A percentile compares a stretch with the other conserved stretches of the same genome.
phyloP scores from a whole-genome alignment of 202 grass and related monocot genomes.

The Setaria viridis region DNA sequence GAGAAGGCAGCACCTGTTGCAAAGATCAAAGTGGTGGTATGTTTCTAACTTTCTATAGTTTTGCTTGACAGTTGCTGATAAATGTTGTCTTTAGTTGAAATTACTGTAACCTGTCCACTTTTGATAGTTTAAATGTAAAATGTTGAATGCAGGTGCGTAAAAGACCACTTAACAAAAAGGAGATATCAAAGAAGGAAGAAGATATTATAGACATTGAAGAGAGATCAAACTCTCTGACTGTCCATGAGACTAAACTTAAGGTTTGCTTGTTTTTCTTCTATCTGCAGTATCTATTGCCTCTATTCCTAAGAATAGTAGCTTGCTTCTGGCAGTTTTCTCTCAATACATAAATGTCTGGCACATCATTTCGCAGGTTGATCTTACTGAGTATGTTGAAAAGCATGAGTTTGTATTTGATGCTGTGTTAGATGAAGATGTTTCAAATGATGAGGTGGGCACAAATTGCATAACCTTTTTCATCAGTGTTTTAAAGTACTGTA shows the following conservation, averaged over 20 bases:
- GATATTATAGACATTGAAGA: conserved; percentile 93
- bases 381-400: conserved; percentile 98
- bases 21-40: conserved; percentile 99
- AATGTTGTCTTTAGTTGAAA: conserved; percentile 1
- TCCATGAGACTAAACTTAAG: conserved; percentile 99
- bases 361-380: conserved; percentile 71
- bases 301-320: conserved; percentile 13
- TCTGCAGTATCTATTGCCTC: not conserved
- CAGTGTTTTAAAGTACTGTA: conserved; percentile 26
- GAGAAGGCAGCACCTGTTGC: conserved; percentile 81
- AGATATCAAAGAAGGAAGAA: conserved; percentile 94
- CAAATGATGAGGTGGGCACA: conserved; percentile 83
- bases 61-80: conserved; percentile 30
- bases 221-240: conserved; percentile 78
- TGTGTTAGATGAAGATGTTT: conserved; percentile 96
- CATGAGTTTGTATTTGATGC: conserved; percentile 98
- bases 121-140: conserved; percentile 25
- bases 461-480: not conserved
- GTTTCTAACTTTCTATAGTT: conserved; percentile 34
- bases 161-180: conserved; percentile 97
- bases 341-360: conserved; percentile 23
- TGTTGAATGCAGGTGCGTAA: conserved; percentile 82
- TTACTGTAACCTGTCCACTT: not conserved
- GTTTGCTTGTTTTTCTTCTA: conserved; percentile 53
- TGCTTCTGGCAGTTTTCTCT: conserved; percentile 24